Evolutionary conservation across 768 basidiomycete species (phyloP).

Genomic region (Pulveroboletus sp.): DNA sequence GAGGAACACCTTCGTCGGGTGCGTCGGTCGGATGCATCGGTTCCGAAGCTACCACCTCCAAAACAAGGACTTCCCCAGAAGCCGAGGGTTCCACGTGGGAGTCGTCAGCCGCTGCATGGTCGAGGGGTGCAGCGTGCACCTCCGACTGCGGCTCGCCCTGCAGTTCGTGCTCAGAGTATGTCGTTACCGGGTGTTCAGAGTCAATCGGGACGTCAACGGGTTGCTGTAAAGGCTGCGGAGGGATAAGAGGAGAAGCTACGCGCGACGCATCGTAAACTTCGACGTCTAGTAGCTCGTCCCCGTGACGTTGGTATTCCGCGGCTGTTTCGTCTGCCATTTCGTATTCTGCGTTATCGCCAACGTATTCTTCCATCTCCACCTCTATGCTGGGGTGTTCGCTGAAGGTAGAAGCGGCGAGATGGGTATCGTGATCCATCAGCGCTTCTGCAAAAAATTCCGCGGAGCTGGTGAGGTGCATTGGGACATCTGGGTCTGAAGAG

Average conservation of each 20-base stretch:
- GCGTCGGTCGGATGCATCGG: constrained; percentile 5
- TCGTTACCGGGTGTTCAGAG: constrained; percentile 10
- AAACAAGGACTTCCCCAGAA: constrained; percentile 8
- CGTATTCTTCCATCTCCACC: constrained; percentile 63
- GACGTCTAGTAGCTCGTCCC: constrained; percentile 35
- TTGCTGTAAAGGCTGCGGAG: constrained; percentile 12
- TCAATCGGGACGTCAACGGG: constrained; percentile 15
- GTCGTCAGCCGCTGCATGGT: constrained; percentile 15
- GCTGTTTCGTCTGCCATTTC: constrained; percentile 35
- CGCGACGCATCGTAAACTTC: constrained; percentile 42
- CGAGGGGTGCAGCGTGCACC: constrained; percentile 10
- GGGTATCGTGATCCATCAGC: constrained; percentile 58
- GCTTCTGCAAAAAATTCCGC: constrained; percentile 52
- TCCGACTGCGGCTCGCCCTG: constrained; percentile 11
- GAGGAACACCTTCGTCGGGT: constrained; percentile 4
- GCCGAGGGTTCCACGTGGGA: constrained; percentile 14
- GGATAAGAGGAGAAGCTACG: constrained; percentile 27
- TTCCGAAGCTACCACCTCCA: constrained; percentile 4
- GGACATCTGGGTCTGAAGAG: constrained; percentile 52
- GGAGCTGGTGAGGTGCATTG: constrained; percentile 48
- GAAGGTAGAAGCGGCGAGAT: constrained; percentile 24
- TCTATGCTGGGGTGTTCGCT: constrained; percentile 47
- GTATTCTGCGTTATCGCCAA: constrained; percentile 50
- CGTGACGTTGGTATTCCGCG: constrained; percentile 20
- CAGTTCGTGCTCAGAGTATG: constrained; percentile 8